These are phyloP conservation scores for Actinomucor elegans DNA, from an alignment of 371 early-diverging fungal species.

Conservation along the genomic window DNA sequence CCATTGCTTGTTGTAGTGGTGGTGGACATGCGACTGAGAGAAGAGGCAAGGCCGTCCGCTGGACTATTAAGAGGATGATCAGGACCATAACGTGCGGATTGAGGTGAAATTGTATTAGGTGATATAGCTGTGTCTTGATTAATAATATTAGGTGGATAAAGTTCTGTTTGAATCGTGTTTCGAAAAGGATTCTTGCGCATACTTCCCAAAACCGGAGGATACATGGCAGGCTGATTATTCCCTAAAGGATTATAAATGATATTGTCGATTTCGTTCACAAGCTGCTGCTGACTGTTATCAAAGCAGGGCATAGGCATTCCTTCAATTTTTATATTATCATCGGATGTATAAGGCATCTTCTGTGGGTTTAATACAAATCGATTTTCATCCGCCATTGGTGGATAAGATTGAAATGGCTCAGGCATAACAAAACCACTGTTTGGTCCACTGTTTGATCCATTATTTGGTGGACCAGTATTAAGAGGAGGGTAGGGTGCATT, in stretches of 20 bases:
- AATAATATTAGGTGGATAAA: background rate
- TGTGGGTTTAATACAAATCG: background rate
- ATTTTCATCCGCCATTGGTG: background rate
- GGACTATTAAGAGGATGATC: too few species aligned
- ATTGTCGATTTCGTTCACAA: too few species aligned
- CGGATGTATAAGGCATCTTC: background rate
- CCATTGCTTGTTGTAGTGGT: background rate
- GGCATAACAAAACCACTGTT: conserved; percentile 14
- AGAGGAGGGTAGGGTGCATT: background rate
- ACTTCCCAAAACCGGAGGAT: background rate
- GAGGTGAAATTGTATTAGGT: background rate
- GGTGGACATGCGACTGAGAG: background rate
- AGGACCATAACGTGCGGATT: too few species aligned
- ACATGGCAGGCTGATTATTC: too few species aligned
- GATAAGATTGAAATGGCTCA: background rate
- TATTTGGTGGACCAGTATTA: too few species aligned
- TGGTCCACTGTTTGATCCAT: background rate
- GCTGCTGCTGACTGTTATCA: too few species aligned
- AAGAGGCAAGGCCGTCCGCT: background rate
- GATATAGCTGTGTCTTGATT: background rate
- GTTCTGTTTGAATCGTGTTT: too few species aligned
- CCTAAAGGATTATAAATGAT: too few species aligned
- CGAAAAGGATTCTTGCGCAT: background rate
- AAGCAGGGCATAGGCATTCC: background rate
- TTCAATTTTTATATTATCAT: background rate